Percentiles rank a stretch among this genome's conserved stretches.
Conservation (phyloP, 106 monocot genomes). For the Hemerocallis citrina region DNA sequence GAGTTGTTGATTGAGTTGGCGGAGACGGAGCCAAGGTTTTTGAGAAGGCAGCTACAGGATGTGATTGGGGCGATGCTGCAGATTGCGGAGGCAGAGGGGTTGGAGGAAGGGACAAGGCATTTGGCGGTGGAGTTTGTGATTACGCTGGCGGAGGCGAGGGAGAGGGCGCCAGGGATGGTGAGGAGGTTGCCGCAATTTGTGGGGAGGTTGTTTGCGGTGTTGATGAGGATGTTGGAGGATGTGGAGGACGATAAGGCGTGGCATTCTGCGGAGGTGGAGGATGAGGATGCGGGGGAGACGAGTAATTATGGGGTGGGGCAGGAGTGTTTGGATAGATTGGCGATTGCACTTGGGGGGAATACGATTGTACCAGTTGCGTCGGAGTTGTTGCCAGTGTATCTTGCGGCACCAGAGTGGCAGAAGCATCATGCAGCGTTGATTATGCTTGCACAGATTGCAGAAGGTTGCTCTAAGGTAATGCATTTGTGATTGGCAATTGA, state of each 20-base stretch:
- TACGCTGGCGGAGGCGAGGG: constrained; percentile 87
- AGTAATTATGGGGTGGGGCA: constrained; percentile 84
- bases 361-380: constrained; percentile 90
- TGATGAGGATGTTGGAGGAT: constrained; percentile 87
- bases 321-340: constrained; percentile 76
- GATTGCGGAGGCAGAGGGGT: constrained; percentile 61
- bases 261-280: constrained; percentile 71
- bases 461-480: constrained; percentile 87
- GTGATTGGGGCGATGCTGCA: constrained; percentile 83
- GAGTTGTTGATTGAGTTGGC: constrained; percentile 83
- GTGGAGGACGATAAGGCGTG: constrained; percentile 79
- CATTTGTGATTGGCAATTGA: neutral
- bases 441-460: constrained; percentile 97
- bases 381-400: constrained; percentile 56
- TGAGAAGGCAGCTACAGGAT: constrained; percentile 61
- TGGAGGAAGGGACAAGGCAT: constrained; percentile 87
- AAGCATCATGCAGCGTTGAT: constrained; percentile 92
- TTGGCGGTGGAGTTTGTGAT: constrained; percentile 92
- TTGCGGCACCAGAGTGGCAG: constrained; percentile 86
- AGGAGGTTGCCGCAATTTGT: constrained; percentile 72
- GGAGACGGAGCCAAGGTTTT: constrained; percentile 62
- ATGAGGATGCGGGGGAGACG: constrained; percentile 91
- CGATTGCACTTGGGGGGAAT: constrained; percentile 86
- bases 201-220: constrained; percentile 68
- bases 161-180: constrained; percentile 91